Evolutionary conservation across 768 basidiomycete genomes (phyloP).

Genomic region (Auriscalpium microsporum): DNA sequence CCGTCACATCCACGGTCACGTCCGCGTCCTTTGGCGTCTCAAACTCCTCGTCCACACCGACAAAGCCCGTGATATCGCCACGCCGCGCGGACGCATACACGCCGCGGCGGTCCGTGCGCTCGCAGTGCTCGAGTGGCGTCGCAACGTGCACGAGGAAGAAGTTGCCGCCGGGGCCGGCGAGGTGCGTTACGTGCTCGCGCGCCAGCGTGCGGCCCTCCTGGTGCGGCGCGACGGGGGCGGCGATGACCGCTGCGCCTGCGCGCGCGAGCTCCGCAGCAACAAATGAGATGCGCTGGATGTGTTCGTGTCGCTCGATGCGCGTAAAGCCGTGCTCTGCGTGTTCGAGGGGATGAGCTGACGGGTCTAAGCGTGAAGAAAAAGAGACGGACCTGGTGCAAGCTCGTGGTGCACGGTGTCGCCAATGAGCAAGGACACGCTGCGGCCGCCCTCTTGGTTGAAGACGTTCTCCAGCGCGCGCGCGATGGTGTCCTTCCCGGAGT

Average conservation of each 20-base stretch:
- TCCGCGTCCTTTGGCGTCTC: slow-evolving; percentile 77
- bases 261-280: slow-evolving; percentile 88
- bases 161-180: slow-evolving; percentile 80
- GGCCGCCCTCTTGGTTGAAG: slow-evolving; percentile 91
- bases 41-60: slow-evolving; percentile 81
- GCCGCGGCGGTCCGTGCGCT: slow-evolving; percentile 80
- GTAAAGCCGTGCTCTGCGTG: slow-evolving; percentile 59
- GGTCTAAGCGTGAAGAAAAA: background rate
- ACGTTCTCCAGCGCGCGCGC: slow-evolving; percentile 88
- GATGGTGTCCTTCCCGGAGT: slow-evolving; percentile 91
- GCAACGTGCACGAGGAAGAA: slow-evolving; percentile 94
- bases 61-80: slow-evolving; percentile 81
- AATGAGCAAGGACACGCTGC: slow-evolving; percentile 85
- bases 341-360: background rate
- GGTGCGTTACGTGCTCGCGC: slow-evolving; percentile 60
- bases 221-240: slow-evolving; percentile 81
- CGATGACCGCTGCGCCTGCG: slow-evolving; percentile 94
- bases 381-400: slow-evolving; percentile 40
- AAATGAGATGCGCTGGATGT: slow-evolving; percentile 80
- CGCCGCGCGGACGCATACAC: slow-evolving; percentile 72
- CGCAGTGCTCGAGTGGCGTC: slow-evolving; percentile 84
- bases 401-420: slow-evolving; percentile 86
- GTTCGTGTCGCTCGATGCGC: slow-evolving; percentile 72
- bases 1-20: slow-evolving; percentile 70
- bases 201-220: slow-evolving; percentile 72